Evolutionary conservation across 352 stramenopile species (phyloP).

Genomic region (Globisporangium alternatum): DNA sequence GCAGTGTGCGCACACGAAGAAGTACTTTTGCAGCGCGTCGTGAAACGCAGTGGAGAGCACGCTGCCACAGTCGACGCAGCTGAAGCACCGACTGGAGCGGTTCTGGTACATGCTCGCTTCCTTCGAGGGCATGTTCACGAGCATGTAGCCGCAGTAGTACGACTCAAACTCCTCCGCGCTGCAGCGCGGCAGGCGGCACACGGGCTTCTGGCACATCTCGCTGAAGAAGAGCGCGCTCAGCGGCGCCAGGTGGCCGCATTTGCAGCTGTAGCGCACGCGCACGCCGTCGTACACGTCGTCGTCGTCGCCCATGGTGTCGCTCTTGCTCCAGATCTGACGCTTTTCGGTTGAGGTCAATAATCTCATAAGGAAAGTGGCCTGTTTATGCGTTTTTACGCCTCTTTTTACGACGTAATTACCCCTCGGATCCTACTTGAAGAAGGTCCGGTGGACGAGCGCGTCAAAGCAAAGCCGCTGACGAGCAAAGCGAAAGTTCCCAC

Average conservation of each 20-base stretch:
- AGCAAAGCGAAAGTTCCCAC: background rate
- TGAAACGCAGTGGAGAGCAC: slow-evolving; percentile 73
- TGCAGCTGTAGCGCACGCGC: slow-evolving; percentile 67
- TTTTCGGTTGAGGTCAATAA: slow-evolving; percentile 2
- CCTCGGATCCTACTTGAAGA: slow-evolving; percentile 13
- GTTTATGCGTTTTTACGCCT: slow-evolving; percentile 3
- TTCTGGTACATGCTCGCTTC: slow-evolving; percentile 87
- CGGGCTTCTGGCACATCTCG: slow-evolving; percentile 68
- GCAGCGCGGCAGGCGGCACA: slow-evolving; percentile 66
- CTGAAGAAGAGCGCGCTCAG: slow-evolving; percentile 70
- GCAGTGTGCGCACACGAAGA: slow-evolving; percentile 83
- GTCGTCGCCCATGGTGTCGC: slow-evolving; percentile 6
- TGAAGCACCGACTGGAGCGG: slow-evolving; percentile 82
- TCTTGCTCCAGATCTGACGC: slow-evolving; percentile 6
- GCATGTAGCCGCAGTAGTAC: slow-evolving; percentile 83
- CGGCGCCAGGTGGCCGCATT: slow-evolving; percentile 63
- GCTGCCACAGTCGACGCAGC: slow-evolving; percentile 60
- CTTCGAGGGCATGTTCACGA: slow-evolving; percentile 87
- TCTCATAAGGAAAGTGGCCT: background rate
- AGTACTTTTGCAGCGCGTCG: slow-evolving; percentile 52
- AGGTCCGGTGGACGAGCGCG: slow-evolving; percentile 5
- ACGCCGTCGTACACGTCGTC: slow-evolving; percentile 28
- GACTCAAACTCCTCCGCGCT: slow-evolving; percentile 86
- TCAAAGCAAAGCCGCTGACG: background rate
- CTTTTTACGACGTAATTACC: slow-evolving; percentile 15